phyloP scores from a whole-genome alignment of 2,329 filamentous ascomycete species.

The Chalaropsis ovoidea region DNA sequence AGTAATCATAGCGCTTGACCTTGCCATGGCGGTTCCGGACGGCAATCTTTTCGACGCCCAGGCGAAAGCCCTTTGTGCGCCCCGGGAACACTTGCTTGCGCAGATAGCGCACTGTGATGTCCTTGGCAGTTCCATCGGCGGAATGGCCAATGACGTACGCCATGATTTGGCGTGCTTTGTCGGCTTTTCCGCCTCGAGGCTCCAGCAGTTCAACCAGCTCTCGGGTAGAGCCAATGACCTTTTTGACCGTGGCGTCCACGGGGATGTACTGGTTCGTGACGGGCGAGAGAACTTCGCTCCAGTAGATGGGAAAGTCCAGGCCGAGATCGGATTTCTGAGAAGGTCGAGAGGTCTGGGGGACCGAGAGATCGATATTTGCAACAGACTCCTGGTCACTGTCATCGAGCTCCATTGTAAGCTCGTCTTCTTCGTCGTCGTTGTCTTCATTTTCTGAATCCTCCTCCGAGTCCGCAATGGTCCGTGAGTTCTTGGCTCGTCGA shows the following conservation, averaged over 20 bases:
- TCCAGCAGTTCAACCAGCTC: constrained; percentile 68
- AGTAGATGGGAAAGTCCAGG: constrained; percentile 77
- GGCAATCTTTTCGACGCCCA: constrained; percentile 69
- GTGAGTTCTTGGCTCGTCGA: not conserved
- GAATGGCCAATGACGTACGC: constrained; percentile 81
- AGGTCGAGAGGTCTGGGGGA: constrained; percentile 28
- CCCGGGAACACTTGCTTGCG: constrained; percentile 74
- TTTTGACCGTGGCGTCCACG: constrained; percentile 64
- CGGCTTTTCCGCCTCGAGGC: constrained; percentile 70
- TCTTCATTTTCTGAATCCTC: constrained; percentile 25
- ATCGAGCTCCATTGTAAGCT: constrained; percentile 33
- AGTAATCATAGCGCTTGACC: constrained; percentile 62
- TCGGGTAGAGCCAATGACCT: constrained; percentile 57
- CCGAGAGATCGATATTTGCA: constrained; percentile 23
- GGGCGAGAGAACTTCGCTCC: constrained; percentile 81
- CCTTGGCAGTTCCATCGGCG: constrained; percentile 78
- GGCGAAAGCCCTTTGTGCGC: constrained; percentile 74
- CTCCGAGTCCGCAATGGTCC: constrained; percentile 13
- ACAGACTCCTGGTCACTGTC: constrained; percentile 53
- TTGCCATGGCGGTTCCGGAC: constrained; percentile 70
- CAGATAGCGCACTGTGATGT: constrained; percentile 86
- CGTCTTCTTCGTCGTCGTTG: constrained; percentile 16
- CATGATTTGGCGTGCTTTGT: constrained; percentile 79
- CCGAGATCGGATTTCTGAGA: constrained; percentile 58
- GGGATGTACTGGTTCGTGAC: constrained; percentile 68